Conservation (phyloP, 2,329 filamentous ascomycete species). For the Ophiocordyceps polyrhachis-furcata region DNA sequence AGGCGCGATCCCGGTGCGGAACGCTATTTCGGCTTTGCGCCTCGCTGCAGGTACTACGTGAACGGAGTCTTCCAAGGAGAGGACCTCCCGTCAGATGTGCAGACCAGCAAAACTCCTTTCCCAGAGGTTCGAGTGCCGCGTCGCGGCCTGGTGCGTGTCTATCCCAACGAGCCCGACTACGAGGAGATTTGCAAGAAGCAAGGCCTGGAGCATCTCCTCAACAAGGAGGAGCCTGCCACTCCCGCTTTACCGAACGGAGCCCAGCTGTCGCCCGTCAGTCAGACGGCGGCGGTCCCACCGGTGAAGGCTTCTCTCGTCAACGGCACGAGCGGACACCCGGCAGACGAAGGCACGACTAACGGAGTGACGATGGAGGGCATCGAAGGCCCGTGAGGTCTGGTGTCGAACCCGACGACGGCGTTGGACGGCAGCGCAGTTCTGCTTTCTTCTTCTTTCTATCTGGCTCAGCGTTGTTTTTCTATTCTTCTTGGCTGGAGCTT, state of each 20-base stretch:
- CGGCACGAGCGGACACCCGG: constrained; percentile 10
- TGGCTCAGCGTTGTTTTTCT: neutral
- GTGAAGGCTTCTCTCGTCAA: constrained; percentile 11
- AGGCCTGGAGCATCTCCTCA: constrained; percentile 34
- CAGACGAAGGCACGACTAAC: constrained; percentile 6
- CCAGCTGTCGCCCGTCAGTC: constrained; percentile 26
- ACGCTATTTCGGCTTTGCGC: constrained; percentile 33
- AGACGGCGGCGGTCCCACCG: constrained; percentile 11
- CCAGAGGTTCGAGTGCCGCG: constrained; percentile 36
- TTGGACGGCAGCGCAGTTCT: neutral
- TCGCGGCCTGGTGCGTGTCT: constrained; percentile 31
- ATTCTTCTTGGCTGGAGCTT: neutral
- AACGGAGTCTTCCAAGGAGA: constrained; percentile 36
- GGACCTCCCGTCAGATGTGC: constrained; percentile 24
- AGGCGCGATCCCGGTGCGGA: constrained; percentile 36
- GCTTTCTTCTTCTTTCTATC: neutral
- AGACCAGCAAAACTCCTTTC: constrained; percentile 33
- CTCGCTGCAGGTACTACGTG: constrained; percentile 37
- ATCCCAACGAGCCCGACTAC: constrained; percentile 38
- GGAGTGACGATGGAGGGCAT: constrained; percentile 12
- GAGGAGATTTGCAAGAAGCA: constrained; percentile 34
- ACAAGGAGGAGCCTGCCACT: constrained; percentile 20
- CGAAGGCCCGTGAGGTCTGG: constrained; percentile 5
- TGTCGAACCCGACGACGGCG: neutral
- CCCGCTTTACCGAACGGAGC: constrained; percentile 26